Conservation (phyloP, 148 eudicot species). For the Pharnaceum exiguum region DNA sequence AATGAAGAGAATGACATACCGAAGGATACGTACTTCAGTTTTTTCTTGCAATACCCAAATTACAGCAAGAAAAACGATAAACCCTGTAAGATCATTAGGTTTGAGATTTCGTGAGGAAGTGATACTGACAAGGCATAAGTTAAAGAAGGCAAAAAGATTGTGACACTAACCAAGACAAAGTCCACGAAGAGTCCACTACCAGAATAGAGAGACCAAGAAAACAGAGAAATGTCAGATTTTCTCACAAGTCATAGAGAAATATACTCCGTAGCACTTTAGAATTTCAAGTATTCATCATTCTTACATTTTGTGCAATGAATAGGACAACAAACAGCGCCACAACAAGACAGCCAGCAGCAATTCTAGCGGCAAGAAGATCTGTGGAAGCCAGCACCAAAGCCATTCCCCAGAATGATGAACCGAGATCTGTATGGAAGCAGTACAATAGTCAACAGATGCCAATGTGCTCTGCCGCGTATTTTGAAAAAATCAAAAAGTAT, state of each 20-base stretch:
- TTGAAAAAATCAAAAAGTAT: too few species aligned
- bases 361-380: slow-evolving; percentile 72
- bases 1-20: slow-evolving; percentile 87
- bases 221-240: slow-evolving; percentile 9
- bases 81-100: slow-evolving; percentile 50
- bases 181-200: slow-evolving; percentile 98
- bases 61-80: slow-evolving; percentile 70
- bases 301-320: slow-evolving; percentile 89
- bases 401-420: slow-evolving; percentile 99
- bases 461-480: not conserved
- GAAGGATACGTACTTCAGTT: slow-evolving; percentile 67
- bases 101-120: not conserved
- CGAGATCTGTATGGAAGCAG: slow-evolving; percentile 57
- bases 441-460: not conserved
- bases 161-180: slow-evolving; percentile 76
- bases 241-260: slow-evolving; percentile 8
- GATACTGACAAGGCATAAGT: slow-evolving; percentile 9
- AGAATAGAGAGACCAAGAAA: slow-evolving; percentile 12
- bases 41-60: slow-evolving; percentile 82
- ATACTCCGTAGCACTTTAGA: slow-evolving; percentile 6
- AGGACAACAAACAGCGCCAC: slow-evolving; percentile 77
- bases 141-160: not conserved
- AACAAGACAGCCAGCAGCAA: slow-evolving; percentile 93
- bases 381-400: slow-evolving; percentile 86
- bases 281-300: not conserved